phyloP scores from a whole-genome alignment of 225 moss, liverwort and hornwort genomes.

The Sphagnum contortum region DNA sequence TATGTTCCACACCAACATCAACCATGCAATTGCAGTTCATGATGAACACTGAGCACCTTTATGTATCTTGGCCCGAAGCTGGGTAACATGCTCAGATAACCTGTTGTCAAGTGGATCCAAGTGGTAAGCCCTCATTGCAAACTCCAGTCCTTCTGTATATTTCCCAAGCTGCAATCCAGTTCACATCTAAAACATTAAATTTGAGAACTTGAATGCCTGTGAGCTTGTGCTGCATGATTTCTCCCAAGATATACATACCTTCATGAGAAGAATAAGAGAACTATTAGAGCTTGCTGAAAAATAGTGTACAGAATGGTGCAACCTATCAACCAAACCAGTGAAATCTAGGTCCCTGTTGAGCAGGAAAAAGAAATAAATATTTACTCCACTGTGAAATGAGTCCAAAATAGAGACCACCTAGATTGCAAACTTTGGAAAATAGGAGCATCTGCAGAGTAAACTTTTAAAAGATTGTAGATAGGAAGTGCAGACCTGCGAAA shows the following conservation, averaged over 20 bases:
- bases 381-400: no score
- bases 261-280: no score
- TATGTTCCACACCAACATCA: background rate
- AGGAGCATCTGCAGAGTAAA: no score
- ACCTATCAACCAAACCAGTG: no score
- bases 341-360: no score
- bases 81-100: constrained; percentile 78
- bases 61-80: constrained; percentile 72
- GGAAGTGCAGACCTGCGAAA: constrained; percentile 50
- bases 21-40: background rate
- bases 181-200: background rate
- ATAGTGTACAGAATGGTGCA: no score
- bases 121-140: constrained; percentile 76
- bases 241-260: no score
- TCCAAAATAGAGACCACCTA: no score
- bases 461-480: no score
- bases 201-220: background rate
- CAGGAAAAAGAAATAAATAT: no score
- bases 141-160: constrained; percentile 80
- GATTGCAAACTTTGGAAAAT: no score
- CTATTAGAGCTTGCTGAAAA: no score
- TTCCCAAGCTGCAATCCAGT: constrained; percentile 53
- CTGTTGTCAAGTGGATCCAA: constrained; percentile 70
- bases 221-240: background rate
- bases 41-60: constrained; percentile 29